Conservation (phyloP, 2,329 filamentous ascomycete species). For the Aspergillus versicolor region DNA sequence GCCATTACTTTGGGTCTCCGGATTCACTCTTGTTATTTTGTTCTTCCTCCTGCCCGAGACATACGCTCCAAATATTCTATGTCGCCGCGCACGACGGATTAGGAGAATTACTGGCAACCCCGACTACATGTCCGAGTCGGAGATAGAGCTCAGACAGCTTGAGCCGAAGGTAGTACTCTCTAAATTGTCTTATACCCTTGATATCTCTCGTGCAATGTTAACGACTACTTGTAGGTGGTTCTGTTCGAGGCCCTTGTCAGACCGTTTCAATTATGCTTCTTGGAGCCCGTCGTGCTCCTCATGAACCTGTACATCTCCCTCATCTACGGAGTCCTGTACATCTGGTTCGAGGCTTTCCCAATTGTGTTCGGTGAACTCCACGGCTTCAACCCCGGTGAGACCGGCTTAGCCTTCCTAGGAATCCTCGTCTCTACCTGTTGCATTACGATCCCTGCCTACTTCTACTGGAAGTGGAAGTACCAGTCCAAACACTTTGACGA, state of each 20-base stretch:
- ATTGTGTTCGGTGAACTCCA: constrained; percentile 61
- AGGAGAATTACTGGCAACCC: constrained; percentile 56
- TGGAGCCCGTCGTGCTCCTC: constrained; percentile 63
- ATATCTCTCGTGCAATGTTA: constrained; percentile 9
- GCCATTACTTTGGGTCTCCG: constrained; percentile 24
- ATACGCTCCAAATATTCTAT: constrained; percentile 57
- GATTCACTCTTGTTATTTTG: constrained; percentile 59
- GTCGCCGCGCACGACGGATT: constrained; percentile 61
- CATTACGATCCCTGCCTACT: constrained; percentile 39
- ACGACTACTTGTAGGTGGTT: constrained; percentile 13
- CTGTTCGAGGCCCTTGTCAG: constrained; percentile 56
- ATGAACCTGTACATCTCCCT: constrained; percentile 62
- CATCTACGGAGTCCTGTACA: constrained; percentile 52
- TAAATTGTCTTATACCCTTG: too few relatives aligned
- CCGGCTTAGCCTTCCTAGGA: constrained; percentile 58
- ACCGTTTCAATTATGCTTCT: constrained; percentile 60
- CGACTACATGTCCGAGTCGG: constrained; percentile 55
- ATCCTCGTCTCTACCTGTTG: constrained; percentile 31
- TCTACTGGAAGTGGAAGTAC: constrained; percentile 28
- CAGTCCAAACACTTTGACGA: constrained; percentile 15
- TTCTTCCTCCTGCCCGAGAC: constrained; percentile 64
- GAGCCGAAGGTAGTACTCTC: constrained; percentile 5
- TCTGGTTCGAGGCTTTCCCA: constrained; percentile 67
- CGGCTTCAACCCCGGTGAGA: constrained; percentile 56
- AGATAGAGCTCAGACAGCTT: constrained; percentile 45